phyloP scores from a whole-genome alignment of 2,329 filamentous ascomycete genomes.

The Venturia effusa region DNA sequence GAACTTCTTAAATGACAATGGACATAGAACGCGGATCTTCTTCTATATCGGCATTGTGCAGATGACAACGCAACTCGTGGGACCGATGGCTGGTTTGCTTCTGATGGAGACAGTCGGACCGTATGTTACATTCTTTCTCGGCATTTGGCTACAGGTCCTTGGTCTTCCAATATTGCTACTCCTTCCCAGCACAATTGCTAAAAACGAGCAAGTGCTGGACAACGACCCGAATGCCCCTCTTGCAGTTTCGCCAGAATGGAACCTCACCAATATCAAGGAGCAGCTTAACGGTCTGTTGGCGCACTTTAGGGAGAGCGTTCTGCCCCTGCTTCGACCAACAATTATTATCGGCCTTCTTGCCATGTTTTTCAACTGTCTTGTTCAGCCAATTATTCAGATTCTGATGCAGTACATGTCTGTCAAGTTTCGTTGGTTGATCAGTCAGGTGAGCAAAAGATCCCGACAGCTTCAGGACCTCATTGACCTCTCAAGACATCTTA shows the following conservation, averaged over 20 bases:
- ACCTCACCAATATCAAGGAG: neutral
- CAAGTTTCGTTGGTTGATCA: neutral
- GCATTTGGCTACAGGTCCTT: neutral
- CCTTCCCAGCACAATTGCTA: neutral
- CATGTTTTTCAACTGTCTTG: conserved; percentile 1
- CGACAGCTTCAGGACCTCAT: neutral
- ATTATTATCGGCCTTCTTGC: conserved; percentile 1
- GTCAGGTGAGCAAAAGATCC: neutral
- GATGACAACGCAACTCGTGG: neutral
- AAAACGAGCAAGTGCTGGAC: neutral
- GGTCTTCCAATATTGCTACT: neutral
- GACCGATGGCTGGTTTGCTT: neutral
- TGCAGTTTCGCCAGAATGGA: neutral
- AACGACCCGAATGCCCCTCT: neutral
- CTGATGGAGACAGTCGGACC: neutral
- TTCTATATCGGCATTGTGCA: neutral
- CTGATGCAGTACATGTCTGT: conserved; percentile 6
- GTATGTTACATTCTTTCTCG: neutral
- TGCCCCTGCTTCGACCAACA: neutral
- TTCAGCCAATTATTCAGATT: neutral
- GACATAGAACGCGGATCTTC: conserved; percentile 1
- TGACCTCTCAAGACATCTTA: neutral
- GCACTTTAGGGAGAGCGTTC: neutral
- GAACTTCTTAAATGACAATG: neutral
- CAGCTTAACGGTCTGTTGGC: neutral